These are phyloP conservation scores for Cubamyces lactineus DNA, from an alignment of 768 basidiomycete species.

Conservation along the genomic window DNA sequence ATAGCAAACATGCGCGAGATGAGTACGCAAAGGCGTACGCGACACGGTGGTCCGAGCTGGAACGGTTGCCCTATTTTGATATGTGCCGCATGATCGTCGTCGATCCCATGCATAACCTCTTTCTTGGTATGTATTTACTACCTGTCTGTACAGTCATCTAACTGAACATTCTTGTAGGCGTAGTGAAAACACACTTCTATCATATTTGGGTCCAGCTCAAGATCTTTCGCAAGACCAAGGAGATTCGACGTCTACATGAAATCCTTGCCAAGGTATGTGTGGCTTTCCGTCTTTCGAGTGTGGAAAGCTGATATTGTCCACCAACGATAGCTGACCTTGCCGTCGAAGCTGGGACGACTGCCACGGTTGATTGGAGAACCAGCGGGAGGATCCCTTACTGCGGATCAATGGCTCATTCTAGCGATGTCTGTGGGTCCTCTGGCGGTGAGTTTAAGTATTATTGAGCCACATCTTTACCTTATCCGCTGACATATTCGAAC, in stretches of 20 bases:
- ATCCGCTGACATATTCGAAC: not conserved
- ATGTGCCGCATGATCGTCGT: conserved; percentile 15
- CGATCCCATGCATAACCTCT: conserved; percentile 25
- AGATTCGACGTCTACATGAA: conserved; percentile 13
- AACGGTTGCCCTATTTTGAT: conserved; percentile 20
- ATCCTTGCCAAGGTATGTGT: conserved; percentile 14
- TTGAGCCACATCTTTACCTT: too few relatives aligned
- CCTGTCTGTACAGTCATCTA: not conserved
- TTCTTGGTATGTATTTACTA: conserved; percentile 10
- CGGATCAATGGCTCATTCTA: conserved; percentile 34
- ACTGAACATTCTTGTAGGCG: not conserved
- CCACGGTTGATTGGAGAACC: conserved; percentile 16
- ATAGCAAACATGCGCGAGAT: not conserved
- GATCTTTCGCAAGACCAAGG: conserved; percentile 15
- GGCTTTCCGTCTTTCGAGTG: not conserved
- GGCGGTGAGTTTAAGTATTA: conserved; percentile 29
- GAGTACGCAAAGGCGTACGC: conserved; percentile 10
- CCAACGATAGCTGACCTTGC: conserved; percentile 31
- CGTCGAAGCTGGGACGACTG: conserved; percentile 32
- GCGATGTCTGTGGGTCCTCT: conserved; percentile 36
- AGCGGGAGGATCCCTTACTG: conserved; percentile 16
- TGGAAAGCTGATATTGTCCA: not conserved
- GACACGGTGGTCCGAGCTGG: conserved; percentile 18
- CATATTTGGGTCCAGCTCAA: conserved; percentile 19
- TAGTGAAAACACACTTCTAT: conserved; percentile 24